Evolutionary conservation across 768 basidiomycete species (phyloP).

Genomic region (Neoboletus subvelutipes): DNA sequence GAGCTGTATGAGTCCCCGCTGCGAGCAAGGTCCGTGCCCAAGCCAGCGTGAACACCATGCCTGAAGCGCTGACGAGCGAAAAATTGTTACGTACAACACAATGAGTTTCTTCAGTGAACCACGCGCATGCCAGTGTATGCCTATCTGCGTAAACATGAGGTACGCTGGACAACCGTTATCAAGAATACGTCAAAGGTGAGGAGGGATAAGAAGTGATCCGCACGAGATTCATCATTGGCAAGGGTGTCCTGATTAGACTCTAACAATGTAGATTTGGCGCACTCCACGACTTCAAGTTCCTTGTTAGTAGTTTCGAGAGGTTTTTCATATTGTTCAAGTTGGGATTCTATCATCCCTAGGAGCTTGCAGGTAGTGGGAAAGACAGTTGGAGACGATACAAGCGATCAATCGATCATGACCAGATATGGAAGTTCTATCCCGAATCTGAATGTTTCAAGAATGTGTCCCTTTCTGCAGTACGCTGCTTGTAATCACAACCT

Average conservation of each 20-base stretch:
- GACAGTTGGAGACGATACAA: neutral
- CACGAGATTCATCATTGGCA: neutral
- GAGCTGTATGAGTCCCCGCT: slow-evolving; percentile 17
- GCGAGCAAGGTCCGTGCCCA: neutral
- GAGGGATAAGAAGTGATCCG: neutral
- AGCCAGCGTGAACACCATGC: neutral
- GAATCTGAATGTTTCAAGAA: neutral
- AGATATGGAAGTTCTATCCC: neutral
- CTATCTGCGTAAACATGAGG: neutral
- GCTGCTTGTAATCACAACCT: neutral
- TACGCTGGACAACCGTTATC: neutral
- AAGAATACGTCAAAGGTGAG: neutral
- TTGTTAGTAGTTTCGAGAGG: neutral
- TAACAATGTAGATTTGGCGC: neutral
- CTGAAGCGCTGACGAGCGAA: neutral
- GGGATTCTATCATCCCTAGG: neutral
- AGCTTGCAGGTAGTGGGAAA: neutral
- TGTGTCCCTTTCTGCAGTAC: neutral
- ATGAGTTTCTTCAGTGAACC: slow-evolving; percentile 5
- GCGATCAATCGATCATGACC: no score
- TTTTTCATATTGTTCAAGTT: neutral
- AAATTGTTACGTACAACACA: slow-evolving; percentile 7
- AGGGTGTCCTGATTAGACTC: neutral
- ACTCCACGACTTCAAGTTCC: neutral
- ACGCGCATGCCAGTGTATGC: slow-evolving; percentile 1